Conservation (phyloP, 2,329 filamentous ascomycete genomes). For the Aspergillus intermedius region DNA sequence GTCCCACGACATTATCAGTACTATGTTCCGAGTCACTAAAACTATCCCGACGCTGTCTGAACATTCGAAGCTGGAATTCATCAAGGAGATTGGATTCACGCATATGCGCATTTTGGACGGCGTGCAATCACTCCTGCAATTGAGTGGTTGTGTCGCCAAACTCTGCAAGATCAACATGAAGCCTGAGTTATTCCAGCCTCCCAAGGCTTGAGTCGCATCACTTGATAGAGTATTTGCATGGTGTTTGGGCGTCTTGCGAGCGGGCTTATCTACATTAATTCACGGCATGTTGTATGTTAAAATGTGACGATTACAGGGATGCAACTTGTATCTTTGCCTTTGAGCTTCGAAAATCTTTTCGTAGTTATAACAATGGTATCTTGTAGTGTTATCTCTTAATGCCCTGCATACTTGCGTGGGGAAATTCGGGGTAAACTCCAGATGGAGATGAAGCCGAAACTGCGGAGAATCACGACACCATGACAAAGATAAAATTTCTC, state of each 20-base stretch:
- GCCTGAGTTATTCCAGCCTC: conserved; percentile 64
- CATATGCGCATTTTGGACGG: conserved; percentile 99
- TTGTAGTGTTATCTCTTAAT: too few relatives aligned
- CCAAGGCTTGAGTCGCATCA: conserved; percentile 20
- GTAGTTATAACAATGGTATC: too few relatives aligned
- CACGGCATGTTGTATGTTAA: background rate
- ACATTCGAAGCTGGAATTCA: conserved; percentile 93
- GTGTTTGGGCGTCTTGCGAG: conserved; percentile 18
- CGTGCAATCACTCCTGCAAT: conserved; percentile 86
- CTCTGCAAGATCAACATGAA: conserved; percentile 97
- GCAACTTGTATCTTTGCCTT: background rate
- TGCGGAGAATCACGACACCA: background rate
- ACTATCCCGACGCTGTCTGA: conserved; percentile 87
- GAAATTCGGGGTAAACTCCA: background rate
- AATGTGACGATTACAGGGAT: background rate
- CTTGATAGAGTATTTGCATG: conserved; percentile 17
- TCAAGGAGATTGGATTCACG: conserved; percentile 97
- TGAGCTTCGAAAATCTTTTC: background rate
- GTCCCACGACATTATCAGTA: conserved; percentile 98
- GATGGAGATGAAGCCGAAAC: background rate
- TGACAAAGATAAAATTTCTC: background rate
- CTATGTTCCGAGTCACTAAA: conserved; percentile 98
- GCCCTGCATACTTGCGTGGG: background rate
- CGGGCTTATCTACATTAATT: background rate
- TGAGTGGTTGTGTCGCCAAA: conserved; percentile 85